Percentiles rank a stretch among this genome's conserved stretches.
These are phyloP conservation scores for Boletus tomentosulus DNA, from an alignment of 768 basidiomycete species.

Conservation along the genomic window DNA sequence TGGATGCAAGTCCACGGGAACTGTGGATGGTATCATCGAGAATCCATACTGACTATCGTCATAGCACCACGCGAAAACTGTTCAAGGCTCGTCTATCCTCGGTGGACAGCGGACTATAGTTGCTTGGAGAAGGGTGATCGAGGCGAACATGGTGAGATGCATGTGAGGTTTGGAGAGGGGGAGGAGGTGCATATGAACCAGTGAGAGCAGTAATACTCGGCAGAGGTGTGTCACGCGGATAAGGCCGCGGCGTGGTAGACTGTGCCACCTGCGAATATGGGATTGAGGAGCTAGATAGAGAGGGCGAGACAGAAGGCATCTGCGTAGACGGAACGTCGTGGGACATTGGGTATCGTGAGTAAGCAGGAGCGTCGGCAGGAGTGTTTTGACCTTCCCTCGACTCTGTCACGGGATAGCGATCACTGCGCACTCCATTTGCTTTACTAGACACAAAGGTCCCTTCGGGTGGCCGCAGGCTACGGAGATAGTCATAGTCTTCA, in stretches of 20 bases:
- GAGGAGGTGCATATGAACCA: slow-evolving; percentile 1
- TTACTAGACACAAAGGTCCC: slow-evolving; percentile 75
- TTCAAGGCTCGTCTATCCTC: slow-evolving; percentile 59
- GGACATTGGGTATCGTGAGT: slow-evolving; percentile 7
- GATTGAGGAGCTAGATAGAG: slow-evolving; percentile 13
- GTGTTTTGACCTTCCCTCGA: slow-evolving; percentile 13
- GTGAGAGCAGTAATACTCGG: slow-evolving; percentile 23
- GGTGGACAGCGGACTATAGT: slow-evolving; percentile 41
- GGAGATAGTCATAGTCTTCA: slow-evolving; percentile 71
- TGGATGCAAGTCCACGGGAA: background rate
- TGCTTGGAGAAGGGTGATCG: slow-evolving; percentile 23
- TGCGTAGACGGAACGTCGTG: slow-evolving; percentile 13
- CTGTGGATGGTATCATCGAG: background rate
- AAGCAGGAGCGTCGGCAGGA: slow-evolving; percentile 8
- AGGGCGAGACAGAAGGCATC: slow-evolving; percentile 13
- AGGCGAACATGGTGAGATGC: slow-evolving; percentile 16
- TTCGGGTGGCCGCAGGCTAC: slow-evolving; percentile 59
- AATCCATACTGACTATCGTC: slow-evolving; percentile 10
- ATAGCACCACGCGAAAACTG: slow-evolving; percentile 52
- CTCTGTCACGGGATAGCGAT: slow-evolving; percentile 18
- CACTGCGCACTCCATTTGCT: slow-evolving; percentile 33
- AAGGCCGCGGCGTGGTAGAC: slow-evolving; percentile 1
- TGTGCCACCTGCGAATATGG: slow-evolving; percentile 5
- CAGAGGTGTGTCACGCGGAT: slow-evolving; percentile 11
- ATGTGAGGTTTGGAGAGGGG: background rate